phyloP scores from a whole-genome alignment of 2,329 filamentous ascomycete species.

The Trichoderma asperellum region DNA sequence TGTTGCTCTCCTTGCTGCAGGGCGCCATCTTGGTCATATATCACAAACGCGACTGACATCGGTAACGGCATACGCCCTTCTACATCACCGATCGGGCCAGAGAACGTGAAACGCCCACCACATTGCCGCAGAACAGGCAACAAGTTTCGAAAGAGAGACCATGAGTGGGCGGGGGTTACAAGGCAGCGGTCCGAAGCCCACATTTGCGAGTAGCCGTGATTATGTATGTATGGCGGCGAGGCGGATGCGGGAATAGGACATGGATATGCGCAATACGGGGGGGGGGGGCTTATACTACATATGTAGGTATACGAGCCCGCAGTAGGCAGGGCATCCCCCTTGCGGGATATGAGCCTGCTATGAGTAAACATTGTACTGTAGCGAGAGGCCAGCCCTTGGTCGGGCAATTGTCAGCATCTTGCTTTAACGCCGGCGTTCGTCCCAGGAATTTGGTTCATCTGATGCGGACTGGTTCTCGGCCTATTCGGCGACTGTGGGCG shows the following conservation, averaged over 20 bases:
- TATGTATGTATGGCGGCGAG: constrained; percentile 16
- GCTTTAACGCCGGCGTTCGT: constrained; percentile 21
- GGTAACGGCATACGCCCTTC: constrained; percentile 7
- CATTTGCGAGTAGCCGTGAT: neutral
- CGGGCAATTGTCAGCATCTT: constrained; percentile 27
- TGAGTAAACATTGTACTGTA: neutral
- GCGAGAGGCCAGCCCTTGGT: constrained; percentile 10
- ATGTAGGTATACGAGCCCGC: neutral
- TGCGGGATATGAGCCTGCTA: neutral
- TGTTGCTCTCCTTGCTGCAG: constrained; percentile 1
- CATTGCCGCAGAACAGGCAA: constrained; percentile 18
- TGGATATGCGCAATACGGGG: constrained; percentile 14
- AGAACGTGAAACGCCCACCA: constrained; percentile 16
- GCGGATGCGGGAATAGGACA: neutral
- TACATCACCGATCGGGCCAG: constrained; percentile 18
- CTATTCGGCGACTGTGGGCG: constrained; percentile 1
- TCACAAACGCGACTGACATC: constrained; percentile 15
- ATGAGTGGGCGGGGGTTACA: neutral
- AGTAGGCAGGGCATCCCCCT: neutral
- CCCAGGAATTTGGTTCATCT: constrained; percentile 25
- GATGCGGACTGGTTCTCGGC: constrained; percentile 5
- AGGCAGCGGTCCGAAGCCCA: constrained; percentile 1
- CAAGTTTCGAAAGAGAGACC: constrained; percentile 33
- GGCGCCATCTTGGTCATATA: constrained; percentile 17
- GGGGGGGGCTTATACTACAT: neutral